Base-by-base conservation (phyloP, 2,329 filamentous ascomycete genomes). In the Trichoderma semiorbis region DNA sequence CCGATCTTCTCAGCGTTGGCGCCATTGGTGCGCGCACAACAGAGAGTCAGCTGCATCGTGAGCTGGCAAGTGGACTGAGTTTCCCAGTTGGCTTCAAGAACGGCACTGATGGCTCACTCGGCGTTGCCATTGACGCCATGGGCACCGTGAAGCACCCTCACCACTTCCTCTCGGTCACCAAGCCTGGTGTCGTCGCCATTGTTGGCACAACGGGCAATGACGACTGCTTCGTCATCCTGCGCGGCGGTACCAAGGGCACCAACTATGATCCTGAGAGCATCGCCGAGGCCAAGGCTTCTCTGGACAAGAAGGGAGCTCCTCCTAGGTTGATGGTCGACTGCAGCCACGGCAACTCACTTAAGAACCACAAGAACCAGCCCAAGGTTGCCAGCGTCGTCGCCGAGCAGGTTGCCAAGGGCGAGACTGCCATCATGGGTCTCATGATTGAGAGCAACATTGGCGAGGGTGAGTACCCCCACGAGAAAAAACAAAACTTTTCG, bases 71-170 rank as follows among this genome's bases (percentile, higher is more conserved):
- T 68, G 96, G 96, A 79, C 87, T 98, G 43, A 97, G 93, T 76
- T 98, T 98, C 92, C 96, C 96, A 2, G 94, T 99, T 12, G 96
- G 96, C 66, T 99, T 99, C 92, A 99, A 99, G 89, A 99, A 99
- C 83, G 96, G 96, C 75, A 99, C 96, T 36, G 96, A 99, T 80
- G 96, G 96, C 66, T 92, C 91, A 10, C 85, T 98, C 62, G 89
- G 91, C 71, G 95, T 98, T 5, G 95, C 96, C 14, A 93, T 98
- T 77, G 96, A 99, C 80, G 96, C 96, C 65, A 97, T 98, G 80
- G 94, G 95, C 74, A 93, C 96, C 18, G 95, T 97, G 65, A 91
- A 89, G 80, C 93, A 97, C 80, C 93, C 94, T 18, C 96, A 99
- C 80, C 94, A 98, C 86, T 98, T 99, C 88, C 88, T 99, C 77